Evolutionary conservation across 352 stramenopile genomes (phyloP).

Genomic region (Globisporangium iwayamae): DNA sequence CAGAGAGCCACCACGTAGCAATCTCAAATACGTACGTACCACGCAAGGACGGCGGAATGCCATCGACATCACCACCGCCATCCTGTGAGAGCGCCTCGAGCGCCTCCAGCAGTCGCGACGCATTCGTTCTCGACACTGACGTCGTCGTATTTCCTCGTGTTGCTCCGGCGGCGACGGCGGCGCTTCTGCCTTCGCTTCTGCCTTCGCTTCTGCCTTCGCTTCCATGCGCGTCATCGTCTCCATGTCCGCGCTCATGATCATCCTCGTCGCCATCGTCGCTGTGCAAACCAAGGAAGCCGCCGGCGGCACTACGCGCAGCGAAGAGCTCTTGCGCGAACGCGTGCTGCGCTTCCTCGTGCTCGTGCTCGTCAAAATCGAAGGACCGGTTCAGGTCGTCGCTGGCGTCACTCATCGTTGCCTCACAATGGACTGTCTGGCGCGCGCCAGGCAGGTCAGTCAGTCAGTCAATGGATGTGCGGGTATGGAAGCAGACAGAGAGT

Average conservation of each 20-base stretch:
- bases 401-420: conserved; percentile 9
- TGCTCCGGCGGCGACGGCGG: background rate
- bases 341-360: conserved; percentile 16
- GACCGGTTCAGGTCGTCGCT: conserved; percentile 29
- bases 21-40: conserved; percentile 7
- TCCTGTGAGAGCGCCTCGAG: conserved; percentile 50
- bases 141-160: background rate
- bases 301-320: background rate
- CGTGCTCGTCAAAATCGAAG: conserved; percentile 30
- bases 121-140: conserved; percentile 18
- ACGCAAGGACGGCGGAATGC: conserved; percentile 40
- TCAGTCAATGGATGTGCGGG: no score
- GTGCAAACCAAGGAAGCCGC: background rate
- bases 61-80: conserved; percentile 16
- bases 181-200: no score
- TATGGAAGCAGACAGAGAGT: no score
- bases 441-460: no score
- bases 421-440: no score
- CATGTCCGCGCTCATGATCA: background rate
- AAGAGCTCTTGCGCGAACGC: conserved; percentile 23
- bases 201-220: background rate
- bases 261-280: conserved; percentile 9
- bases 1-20: background rate
- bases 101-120: conserved; percentile 46
- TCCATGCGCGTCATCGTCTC: background rate